These are phyloP conservation scores for Fusarium sp. DNA, from an alignment of 2,329 filamentous ascomycete genomes.

Conservation along the genomic window DNA sequence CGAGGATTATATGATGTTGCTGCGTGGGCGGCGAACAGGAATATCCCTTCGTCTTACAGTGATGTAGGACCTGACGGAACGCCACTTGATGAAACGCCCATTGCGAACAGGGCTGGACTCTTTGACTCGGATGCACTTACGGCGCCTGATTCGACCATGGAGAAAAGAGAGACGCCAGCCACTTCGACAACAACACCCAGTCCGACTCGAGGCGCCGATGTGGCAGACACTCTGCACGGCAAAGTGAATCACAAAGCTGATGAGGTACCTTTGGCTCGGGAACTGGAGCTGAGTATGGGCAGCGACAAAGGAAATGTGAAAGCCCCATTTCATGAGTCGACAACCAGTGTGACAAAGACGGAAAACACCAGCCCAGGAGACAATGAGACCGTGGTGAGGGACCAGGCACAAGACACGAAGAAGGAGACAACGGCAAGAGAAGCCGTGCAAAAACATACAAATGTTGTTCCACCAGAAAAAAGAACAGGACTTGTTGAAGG, in stretches of 20 bases:
- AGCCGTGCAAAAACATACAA: neutral
- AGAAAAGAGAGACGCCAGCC: conserved; percentile 30
- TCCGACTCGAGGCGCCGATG: conserved; percentile 8
- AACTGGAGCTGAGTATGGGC: neutral
- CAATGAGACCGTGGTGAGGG: conserved; percentile 14
- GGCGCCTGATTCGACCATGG: conserved; percentile 21
- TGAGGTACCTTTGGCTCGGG: neutral
- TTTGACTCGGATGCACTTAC: conserved; percentile 23
- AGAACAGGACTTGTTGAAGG: neutral
- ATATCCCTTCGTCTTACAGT: conserved; percentile 55
- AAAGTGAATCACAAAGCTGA: neutral
- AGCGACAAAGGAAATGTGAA: neutral
- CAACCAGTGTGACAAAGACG: neutral
- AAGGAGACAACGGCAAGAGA: neutral
- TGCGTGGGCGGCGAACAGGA: conserved; percentile 53
- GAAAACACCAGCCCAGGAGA: conserved; percentile 11
- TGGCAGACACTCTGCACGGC: neutral
- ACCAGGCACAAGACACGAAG: neutral
- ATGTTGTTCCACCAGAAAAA: neutral
- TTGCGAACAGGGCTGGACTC: conserved; percentile 28
- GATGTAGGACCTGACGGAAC: conserved; percentile 46
- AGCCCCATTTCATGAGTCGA: neutral
- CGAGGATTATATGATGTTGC: conserved; percentile 46
- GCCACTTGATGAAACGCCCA: conserved; percentile 36
- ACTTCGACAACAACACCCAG: conserved; percentile 33